phyloP scores from a whole-genome alignment of 2,329 filamentous ascomycete genomes.

The Lachnellula willkommii region DNA sequence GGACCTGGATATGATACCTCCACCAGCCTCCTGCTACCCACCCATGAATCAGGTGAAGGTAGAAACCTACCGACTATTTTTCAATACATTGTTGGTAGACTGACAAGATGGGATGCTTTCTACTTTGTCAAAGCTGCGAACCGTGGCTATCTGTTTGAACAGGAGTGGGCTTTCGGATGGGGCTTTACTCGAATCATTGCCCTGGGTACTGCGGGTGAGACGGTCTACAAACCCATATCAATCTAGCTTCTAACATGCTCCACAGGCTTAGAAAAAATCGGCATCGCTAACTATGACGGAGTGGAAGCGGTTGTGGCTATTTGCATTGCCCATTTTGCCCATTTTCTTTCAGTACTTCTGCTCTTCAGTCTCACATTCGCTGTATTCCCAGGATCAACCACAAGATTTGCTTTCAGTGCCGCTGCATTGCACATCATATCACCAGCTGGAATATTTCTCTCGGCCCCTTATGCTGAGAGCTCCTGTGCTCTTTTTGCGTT shows the following conservation, averaged over 20 bases:
- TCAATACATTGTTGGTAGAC: constrained; percentile 34
- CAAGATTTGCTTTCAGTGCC: constrained; percentile 58
- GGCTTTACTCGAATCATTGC: constrained; percentile 41
- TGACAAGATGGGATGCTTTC: constrained; percentile 76
- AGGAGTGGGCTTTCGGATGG: constrained; percentile 79
- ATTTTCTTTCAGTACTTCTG: constrained; percentile 68
- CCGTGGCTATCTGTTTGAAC: constrained; percentile 66
- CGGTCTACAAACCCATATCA: background rate
- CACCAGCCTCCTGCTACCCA: constrained; percentile 46
- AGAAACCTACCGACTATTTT: constrained; percentile 16
- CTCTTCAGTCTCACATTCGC: constrained; percentile 62
- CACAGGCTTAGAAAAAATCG: constrained; percentile 26
- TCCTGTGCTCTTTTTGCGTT: constrained; percentile 75
- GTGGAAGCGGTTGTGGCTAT: constrained; percentile 54
- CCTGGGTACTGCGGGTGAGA: constrained; percentile 22
- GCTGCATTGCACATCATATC: constrained; percentile 75
- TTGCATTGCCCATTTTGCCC: constrained; percentile 63
- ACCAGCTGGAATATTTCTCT: constrained; percentile 84
- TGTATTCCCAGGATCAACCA: constrained; percentile 43
- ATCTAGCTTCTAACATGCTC: constrained; percentile 3
- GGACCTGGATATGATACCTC: constrained; percentile 72
- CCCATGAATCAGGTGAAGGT: constrained; percentile 15
- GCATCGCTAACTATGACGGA: constrained; percentile 30
- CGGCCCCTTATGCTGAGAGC: constrained; percentile 78
- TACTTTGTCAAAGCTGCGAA: constrained; percentile 63